Base-by-base conservation (phyloP, 2,329 filamentous ascomycete species). In the Fusarium newnesense region DNA sequence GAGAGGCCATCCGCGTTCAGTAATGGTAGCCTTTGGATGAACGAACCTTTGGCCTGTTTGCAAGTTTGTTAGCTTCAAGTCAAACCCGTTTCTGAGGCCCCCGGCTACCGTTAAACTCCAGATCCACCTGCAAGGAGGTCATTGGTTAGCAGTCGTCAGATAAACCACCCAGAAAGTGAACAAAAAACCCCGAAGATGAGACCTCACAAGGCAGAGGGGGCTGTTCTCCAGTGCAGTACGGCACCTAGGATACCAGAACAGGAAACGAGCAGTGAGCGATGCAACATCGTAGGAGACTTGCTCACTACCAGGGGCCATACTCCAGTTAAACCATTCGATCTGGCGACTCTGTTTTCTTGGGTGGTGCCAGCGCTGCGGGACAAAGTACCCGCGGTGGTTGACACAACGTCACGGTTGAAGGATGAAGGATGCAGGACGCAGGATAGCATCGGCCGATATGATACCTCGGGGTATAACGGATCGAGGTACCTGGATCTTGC, bases 241-340 rank as follows among this genome's bases (percentile, higher is more conserved):
- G 47, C 30, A 32, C 28, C 28, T 24, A 65, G 62, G 19, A 62
- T 24, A 34, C 70, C 67, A 63, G 64, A 70, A 75, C 44, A 64
- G 65, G 71, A 69, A 76, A 67, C 64, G 49, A 37, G 44, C 32
- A 66, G 26, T 56, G 57, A 67, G 39, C 67, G 70, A 69, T 72
- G 70, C 70, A 62, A 73, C 57, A 49, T 44, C 40, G 32, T 57
- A 58, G 43, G 61, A 59, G 40, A 68, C 62, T 36, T 58, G 50
- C 54, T 42, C 37, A 57, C 59, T 60, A 40, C 65, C 19, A 26
- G 36, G 58, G 57, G 32, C 57, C 57, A 68, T 66, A 47, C 68
- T 53, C 73, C 63, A 75, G 60, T 74, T 65, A 66, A 69, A 74
- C 58, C 69, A 64, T 75, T 72, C 74, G 64, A 75, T 75, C 60